Evolutionary conservation across 2,329 filamentous ascomycete genomes (phyloP), one percentile per base, ranked within the genome.

Genomic region (Aspergillus hortae): DNA sequence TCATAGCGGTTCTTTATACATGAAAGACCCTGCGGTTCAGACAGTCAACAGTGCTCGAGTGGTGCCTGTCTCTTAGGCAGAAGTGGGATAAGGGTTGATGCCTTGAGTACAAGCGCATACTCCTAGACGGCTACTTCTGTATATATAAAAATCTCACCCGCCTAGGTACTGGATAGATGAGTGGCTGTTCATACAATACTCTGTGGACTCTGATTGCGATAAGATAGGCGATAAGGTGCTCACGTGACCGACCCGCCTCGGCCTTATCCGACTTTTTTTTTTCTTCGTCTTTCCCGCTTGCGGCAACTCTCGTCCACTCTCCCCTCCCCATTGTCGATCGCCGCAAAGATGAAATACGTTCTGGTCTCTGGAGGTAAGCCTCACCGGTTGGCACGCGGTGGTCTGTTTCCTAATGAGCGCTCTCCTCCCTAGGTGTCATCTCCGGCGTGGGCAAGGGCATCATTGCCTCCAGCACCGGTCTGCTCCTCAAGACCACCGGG

Each of bases 311-410:
- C 35, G 14, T 17, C 35, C 35, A 38, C n/a, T 17, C 35, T 17
- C 35, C 35, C 35, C 35, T n/a, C 14, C 35, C 15, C 35, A n/a
- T 17, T 17, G 35, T 17, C 35, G 14, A n/a, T 38, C 12, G 35
- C 40, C 53, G 56, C 61, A 63, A 84, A 76, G 66, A 91, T 90
- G 87, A 89, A 90, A 77, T 90, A 90, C 79, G 85, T 91, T 73
- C 79, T 90, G 61, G 87, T 90, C 61, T 89, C 86, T 62, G 88
- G 88, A 80, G 88, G 87, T 88, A 73, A 75, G 77, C 71, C 19
- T 44, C 21, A 44, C 44, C 19, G 3, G 4, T 17, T 38, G 11
- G 15, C 7, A 30, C 7, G 27, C 27, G 7, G 27, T 30, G 2
- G 9, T 11, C 27, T 10, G 12, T n/a, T 38, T 38, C 15, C 15